Conservation (phyloP, 192 early-diverging fungal species). For the Cladochytrium replicatum region DNA sequence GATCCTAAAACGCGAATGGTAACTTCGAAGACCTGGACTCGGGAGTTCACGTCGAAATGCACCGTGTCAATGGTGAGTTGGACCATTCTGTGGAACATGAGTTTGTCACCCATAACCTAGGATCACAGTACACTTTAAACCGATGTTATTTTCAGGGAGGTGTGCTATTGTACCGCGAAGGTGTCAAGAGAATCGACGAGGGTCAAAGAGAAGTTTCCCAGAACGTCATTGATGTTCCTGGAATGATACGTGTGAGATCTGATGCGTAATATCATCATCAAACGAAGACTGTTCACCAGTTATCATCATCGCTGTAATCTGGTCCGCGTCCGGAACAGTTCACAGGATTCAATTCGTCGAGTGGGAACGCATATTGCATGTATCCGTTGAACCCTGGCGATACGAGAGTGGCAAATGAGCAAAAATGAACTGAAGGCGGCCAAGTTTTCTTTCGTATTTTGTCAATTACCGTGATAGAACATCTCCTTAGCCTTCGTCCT, state of each 20-base stretch:
- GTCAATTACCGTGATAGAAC: conserved; percentile 29
- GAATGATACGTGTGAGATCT: too few relatives aligned
- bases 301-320: conserved; percentile 52
- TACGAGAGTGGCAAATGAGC: not conserved
- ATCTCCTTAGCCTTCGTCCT: conserved; percentile 32
- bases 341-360: conserved; percentile 86
- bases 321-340: conserved; percentile 64
- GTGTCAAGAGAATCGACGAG: conserved; percentile 86
- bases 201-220: conserved; percentile 90
- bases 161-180: conserved; percentile 45
- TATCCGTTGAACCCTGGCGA: conserved; percentile 58
- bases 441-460: not conserved
- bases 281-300: conserved; percentile 20
- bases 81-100: conserved; percentile 57
- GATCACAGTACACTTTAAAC: not conserved
- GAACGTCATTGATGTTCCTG: conserved; percentile 78
- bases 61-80: conserved; percentile 51
- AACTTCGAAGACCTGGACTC: conserved; percentile 92
- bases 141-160: not conserved
- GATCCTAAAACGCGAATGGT: conserved; percentile 87
- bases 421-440: not conserved
- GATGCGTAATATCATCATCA: not conserved
- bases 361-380: conserved; percentile 75
- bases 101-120: conserved; percentile 55
- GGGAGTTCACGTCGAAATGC: conserved; percentile 69